Conservation (phyloP, 148 eudicot genomes). For the Oxyria digyna region DNA sequence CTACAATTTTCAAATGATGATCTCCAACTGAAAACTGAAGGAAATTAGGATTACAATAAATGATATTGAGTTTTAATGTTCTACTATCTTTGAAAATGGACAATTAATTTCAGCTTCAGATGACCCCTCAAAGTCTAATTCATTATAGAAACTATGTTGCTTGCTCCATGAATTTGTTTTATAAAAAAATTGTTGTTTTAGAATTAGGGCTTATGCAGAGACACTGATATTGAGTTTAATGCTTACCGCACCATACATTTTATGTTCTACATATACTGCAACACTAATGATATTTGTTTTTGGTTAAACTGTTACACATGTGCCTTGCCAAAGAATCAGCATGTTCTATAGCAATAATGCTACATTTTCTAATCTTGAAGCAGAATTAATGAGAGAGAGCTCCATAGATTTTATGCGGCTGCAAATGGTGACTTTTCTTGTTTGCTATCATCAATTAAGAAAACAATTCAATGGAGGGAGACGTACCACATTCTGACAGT, state of each 20-base stretch:
- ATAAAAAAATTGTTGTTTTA: background rate
- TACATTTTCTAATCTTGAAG: background rate
- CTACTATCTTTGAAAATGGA: background rate
- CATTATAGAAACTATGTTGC: background rate
- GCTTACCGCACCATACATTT: background rate
- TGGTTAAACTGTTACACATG: background rate
- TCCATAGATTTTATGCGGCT: conserved; percentile 38
- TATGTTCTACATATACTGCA: background rate
- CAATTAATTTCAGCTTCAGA: background rate
- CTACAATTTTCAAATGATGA: background rate
- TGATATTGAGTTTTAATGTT: background rate
- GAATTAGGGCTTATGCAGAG: background rate
- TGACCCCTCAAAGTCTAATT: background rate
- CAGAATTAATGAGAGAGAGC: conserved; percentile 52
- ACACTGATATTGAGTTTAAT: background rate
- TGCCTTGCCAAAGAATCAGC: background rate
- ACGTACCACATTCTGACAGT: conserved; percentile 29
- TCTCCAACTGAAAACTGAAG: background rate
- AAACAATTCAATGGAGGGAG: conserved; percentile 54
- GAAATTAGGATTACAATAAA: background rate
- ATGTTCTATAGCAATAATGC: background rate
- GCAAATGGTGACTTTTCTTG: conserved; percentile 38
- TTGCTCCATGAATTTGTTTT: background rate
- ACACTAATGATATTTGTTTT: background rate
- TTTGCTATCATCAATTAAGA: conserved; percentile 40